These are phyloP conservation scores for Rhytidiadelphus loreus DNA, from an alignment of 225 moss, liverwort and hornwort genomes.

Conservation along the genomic window DNA sequence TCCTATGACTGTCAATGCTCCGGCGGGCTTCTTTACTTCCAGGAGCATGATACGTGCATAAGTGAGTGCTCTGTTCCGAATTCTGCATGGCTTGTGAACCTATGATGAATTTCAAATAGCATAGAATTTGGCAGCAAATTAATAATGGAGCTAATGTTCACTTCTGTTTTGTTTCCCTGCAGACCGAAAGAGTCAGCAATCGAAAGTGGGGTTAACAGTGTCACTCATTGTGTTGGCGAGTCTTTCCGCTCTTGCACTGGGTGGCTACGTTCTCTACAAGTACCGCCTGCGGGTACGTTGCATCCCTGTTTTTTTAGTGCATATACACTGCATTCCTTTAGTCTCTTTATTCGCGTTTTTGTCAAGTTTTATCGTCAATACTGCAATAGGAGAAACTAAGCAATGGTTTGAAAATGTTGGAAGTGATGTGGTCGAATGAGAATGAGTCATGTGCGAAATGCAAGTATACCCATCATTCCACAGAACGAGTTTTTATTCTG, in stretches of 20 bases:
- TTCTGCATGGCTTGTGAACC: not conserved
- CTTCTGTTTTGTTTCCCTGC: not conserved
- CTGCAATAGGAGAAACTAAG: not conserved
- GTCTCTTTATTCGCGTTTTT: not conserved
- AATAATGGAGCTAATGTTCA: not conserved
- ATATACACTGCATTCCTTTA: not conserved
- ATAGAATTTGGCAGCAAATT: not conserved
- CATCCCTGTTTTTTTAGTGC: not conserved
- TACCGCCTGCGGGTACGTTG: constrained; percentile 56
- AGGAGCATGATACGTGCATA: constrained; percentile 81
- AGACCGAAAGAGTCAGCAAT: constrained; percentile 31
- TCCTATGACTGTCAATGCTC: constrained; percentile 68
- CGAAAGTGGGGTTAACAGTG: constrained; percentile 48
- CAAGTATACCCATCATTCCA: not conserved
- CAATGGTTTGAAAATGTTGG: not conserved
- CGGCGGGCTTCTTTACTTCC: constrained; percentile 66
- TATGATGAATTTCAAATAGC: not conserved
- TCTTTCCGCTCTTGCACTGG: constrained; percentile 20
- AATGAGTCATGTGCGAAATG: no score
- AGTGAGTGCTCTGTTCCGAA: constrained; percentile 22
- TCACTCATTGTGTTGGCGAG: constrained; percentile 34
- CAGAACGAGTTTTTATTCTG: no score
- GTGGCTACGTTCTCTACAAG: constrained; percentile 66
- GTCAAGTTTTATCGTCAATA: not conserved
- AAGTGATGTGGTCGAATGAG: not conserved